Evolutionary conservation across 2,329 filamentous ascomycete genomes (phyloP).

Genomic region (Penicillium thymicola): DNA sequence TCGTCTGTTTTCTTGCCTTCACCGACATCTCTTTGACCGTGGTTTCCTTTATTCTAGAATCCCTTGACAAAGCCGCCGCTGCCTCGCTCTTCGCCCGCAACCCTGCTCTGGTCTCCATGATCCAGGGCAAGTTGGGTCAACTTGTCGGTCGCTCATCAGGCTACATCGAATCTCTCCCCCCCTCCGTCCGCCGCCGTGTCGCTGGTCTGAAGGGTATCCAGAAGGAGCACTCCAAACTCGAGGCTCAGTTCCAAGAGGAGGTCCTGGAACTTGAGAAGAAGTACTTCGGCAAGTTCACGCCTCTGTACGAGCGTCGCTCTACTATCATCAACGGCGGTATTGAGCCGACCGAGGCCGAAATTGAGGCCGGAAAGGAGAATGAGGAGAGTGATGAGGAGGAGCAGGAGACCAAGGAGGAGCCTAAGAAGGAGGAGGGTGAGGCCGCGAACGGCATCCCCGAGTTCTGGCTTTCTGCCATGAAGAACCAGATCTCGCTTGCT

Average conservation of each 20-base stretch:
- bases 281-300: conserved; percentile 98
- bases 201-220: conserved; percentile 96
- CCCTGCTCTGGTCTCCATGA: conserved; percentile 92
- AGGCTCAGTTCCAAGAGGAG: conserved; percentile 98
- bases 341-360: conserved; percentile 84
- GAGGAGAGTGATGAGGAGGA: conserved; percentile 65
- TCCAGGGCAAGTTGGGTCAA: conserved; percentile 90
- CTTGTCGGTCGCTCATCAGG: conserved; percentile 94
- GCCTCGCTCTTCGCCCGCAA: conserved; percentile 95
- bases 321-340: conserved; percentile 82
- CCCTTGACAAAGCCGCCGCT: conserved; percentile 79
- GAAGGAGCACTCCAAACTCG: conserved; percentile 97
- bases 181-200: conserved; percentile 85
- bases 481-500: conserved; percentile 94
- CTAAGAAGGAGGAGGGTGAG: conserved; percentile 46
- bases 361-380: conserved; percentile 79
- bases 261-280: conserved; percentile 98
- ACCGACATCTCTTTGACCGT: conserved; percentile 10
- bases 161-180: conserved; percentile 93
- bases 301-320: conserved; percentile 91
- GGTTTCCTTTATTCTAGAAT: conserved; percentile 59
- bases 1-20: conserved; percentile 19
- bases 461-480: conserved; percentile 99
- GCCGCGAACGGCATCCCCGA: conserved; percentile 81
- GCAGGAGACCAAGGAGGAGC: conserved; percentile 55